These are phyloP conservation scores for Eucalyptus curtisii DNA, from an alignment of 345 rosid genomes.

Conservation along the genomic window DNA sequence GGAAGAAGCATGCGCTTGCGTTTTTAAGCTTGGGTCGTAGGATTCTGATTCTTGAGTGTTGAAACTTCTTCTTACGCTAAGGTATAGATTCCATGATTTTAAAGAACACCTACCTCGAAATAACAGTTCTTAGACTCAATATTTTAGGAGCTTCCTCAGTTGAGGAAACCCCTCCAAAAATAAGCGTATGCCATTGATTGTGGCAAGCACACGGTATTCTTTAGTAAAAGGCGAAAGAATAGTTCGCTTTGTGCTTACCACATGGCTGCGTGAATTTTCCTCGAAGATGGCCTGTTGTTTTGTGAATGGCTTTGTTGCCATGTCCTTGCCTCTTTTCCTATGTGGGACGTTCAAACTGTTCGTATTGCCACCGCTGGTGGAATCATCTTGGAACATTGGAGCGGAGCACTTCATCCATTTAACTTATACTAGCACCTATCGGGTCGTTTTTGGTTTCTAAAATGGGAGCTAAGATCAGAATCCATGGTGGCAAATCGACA, in stretches of 20 bases:
- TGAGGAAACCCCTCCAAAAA: neutral
- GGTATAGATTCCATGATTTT: neutral
- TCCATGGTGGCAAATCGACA: neutral
- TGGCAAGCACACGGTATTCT: constrained; percentile 27
- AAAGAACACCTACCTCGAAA: too few relatives aligned
- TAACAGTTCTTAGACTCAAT: neutral
- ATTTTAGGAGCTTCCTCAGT: neutral
- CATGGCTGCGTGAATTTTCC: neutral
- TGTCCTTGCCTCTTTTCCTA: neutral
- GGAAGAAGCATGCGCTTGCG: neutral
- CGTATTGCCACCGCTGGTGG: neutral
- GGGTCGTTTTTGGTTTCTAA: neutral
- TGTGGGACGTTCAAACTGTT: neutral
- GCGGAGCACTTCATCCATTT: neutral
- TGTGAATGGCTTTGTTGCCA: neutral
- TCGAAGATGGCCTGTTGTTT: fast-evolving
- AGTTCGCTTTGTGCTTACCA: constrained; percentile 23
- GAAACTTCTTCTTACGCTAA: neutral
- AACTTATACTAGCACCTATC: neutral
- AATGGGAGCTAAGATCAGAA: neutral
- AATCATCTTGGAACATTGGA: neutral
- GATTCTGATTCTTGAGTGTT: too few relatives aligned
- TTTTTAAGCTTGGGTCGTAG: too few relatives aligned
- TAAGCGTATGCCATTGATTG: constrained; percentile 4
- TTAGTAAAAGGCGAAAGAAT: constrained; percentile 44